Conservation (phyloP, 352 stramenopile genomes). For the Phytophthora pluvialis region DNA sequence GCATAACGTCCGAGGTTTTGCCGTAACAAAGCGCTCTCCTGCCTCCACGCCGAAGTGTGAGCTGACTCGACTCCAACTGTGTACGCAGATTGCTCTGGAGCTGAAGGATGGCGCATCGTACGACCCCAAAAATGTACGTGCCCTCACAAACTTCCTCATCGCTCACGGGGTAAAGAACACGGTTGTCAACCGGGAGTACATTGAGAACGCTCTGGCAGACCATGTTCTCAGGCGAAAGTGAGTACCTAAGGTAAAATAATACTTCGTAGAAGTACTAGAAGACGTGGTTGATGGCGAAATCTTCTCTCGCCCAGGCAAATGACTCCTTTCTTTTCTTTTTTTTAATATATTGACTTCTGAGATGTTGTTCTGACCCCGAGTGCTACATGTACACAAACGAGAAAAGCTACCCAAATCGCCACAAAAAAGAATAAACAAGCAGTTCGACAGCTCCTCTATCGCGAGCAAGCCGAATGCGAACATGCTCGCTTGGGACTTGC, state of each 20-base stretch:
- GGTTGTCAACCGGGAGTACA: constrained; percentile 23
- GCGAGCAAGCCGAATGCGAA: too few species aligned
- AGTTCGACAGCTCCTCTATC: too few species aligned
- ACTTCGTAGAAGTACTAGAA: too few species aligned
- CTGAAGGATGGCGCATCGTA: constrained; percentile 9
- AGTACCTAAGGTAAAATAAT: background rate
- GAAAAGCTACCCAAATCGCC: too few species aligned
- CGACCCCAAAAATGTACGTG: constrained; percentile 10
- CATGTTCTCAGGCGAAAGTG: constrained; percentile 14
- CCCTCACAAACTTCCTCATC: constrained; percentile 33
- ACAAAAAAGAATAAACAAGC: too few species aligned
- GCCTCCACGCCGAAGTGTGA: constrained; percentile 13
- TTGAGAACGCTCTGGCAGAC: constrained; percentile 32
- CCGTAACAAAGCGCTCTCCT: constrained; percentile 22
- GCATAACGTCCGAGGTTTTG: constrained; percentile 25
- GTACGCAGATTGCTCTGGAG: constrained; percentile 24
- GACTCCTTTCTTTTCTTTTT: too few species aligned
- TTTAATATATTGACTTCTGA: too few species aligned
- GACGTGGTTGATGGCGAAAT: too few species aligned
- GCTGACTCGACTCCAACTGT: constrained; percentile 29
- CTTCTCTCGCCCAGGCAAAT: too few species aligned
- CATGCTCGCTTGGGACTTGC: too few species aligned
- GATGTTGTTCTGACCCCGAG: too few species aligned
- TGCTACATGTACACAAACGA: too few species aligned
- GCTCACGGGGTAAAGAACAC: constrained; percentile 26